These are phyloP conservation scores for Fusarium keratoplasticum DNA, from an alignment of 2,329 filamentous ascomycete species.

Conservation along the genomic window DNA sequence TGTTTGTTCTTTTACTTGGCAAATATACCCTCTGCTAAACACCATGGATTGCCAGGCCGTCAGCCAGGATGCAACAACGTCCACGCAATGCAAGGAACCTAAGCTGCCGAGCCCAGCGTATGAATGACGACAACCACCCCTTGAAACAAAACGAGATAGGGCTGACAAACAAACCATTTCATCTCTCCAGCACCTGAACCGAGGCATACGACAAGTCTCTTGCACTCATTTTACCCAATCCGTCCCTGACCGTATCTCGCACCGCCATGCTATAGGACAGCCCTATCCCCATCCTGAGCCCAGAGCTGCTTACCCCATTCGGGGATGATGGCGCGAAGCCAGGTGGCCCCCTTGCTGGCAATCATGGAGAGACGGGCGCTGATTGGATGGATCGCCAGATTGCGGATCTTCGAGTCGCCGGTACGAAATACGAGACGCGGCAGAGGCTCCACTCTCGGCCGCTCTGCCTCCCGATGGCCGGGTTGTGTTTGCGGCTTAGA, in stretches of 20 bases:
- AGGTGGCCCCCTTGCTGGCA: neutral
- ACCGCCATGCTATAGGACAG: slow-evolving; percentile 14
- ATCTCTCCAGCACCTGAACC: neutral
- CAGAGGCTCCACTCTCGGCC: slow-evolving; percentile 22
- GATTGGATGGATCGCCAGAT: slow-evolving; percentile 8
- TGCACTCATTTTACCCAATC: slow-evolving; percentile 11
- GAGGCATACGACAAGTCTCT: neutral
- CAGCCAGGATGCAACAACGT: neutral
- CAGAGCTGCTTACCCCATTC: slow-evolving; percentile 12
- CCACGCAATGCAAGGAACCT: neutral
- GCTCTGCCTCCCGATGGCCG: slow-evolving; percentile 11
- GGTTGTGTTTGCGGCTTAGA: slow-evolving; percentile 3
- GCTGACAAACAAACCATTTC: neutral
- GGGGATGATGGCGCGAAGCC: slow-evolving; percentile 33
- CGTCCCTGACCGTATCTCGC: slow-evolving; percentile 5
- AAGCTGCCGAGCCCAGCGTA: neutral
- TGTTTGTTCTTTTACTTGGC: neutral
- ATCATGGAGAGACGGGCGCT: neutral
- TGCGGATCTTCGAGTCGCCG: neutral
- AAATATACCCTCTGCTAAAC: neutral
- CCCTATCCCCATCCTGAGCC: neutral
- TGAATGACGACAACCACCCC: neutral
- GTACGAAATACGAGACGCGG: slow-evolving; percentile 40
- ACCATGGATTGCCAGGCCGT: neutral
- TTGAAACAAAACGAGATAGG: neutral